Conservation (phyloP, 345 rosid species). For the Luvunga scandens region DNA sequence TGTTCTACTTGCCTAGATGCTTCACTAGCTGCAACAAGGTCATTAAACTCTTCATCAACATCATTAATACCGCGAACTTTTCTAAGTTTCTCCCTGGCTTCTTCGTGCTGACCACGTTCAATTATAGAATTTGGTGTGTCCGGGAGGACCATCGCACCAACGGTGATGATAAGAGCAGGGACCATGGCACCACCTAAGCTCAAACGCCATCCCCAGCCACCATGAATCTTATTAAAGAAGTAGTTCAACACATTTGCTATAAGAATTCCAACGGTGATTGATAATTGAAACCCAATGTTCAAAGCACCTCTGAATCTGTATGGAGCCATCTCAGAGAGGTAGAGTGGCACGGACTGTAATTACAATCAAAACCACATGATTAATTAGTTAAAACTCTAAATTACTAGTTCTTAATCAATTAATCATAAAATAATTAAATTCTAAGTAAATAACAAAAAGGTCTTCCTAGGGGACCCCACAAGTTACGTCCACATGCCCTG, state of each 20-base stretch:
- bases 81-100: constrained; percentile 58
- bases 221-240: constrained; percentile 76
- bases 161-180: constrained; percentile 81
- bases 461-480: constrained; percentile 22
- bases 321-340: constrained; percentile 98
- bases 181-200: constrained; percentile 96
- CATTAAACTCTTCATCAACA: constrained; percentile 75
- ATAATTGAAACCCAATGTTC: constrained; percentile 89
- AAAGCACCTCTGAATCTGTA: constrained; percentile 89
- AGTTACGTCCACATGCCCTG: constrained; percentile 17
- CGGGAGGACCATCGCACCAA: constrained; percentile 80
- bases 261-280: constrained; percentile 86
- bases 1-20: constrained; percentile 65
- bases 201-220: constrained; percentile 94
- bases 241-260: constrained; percentile 78
- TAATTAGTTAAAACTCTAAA: neutral
- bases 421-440: neutral
- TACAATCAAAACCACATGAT: constrained; percentile 1
- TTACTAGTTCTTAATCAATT: neutral
- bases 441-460: neutral
- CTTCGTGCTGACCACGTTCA: constrained; percentile 65
- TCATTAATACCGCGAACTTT: constrained; percentile 68
- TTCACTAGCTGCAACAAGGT: constrained; percentile 73
- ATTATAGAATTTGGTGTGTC: constrained; percentile 97
- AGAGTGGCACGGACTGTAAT: constrained; percentile 89